Conservation (phyloP, 2,329 filamentous ascomycete species). For the Colletotrichum gloeosporioides region DNA sequence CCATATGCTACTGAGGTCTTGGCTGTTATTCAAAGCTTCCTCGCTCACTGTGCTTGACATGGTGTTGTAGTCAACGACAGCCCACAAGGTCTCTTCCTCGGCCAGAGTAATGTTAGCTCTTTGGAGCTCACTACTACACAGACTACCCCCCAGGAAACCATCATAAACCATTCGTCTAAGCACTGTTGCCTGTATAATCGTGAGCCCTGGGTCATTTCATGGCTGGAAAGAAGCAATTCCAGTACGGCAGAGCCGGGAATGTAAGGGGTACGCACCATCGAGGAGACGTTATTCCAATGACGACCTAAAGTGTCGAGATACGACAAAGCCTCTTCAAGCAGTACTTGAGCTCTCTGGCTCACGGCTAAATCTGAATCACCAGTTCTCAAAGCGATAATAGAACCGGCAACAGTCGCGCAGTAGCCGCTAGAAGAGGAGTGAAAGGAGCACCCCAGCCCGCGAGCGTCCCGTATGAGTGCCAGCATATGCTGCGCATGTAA, state of each 20-base stretch:
- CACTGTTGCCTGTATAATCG: neutral
- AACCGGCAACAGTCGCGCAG: neutral
- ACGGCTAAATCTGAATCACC: neutral
- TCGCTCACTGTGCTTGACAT: neutral
- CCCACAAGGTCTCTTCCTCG: neutral
- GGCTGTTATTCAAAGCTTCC: neutral
- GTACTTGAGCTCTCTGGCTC: neutral
- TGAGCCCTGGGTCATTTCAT: neutral
- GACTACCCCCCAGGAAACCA: neutral
- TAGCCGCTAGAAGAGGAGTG: neutral
- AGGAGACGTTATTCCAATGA: neutral
- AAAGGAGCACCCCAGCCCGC: neutral
- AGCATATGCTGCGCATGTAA: neutral
- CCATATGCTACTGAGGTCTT: neutral
- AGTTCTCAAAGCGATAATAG: neutral
- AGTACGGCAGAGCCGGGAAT: rapidly evolving
- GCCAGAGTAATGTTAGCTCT: neutral
- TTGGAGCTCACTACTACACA: neutral
- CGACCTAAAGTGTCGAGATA: neutral
- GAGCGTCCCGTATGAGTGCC: neutral
- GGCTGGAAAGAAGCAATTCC: rapidly evolving
- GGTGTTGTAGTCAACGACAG: neutral
- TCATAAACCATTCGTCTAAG: neutral
- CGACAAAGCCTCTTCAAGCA: neutral
- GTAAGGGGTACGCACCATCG: neutral